These are phyloP conservation scores for Colletotrichum coccodes DNA, from an alignment of 2,329 filamentous ascomycete genomes.

Conservation along the genomic window DNA sequence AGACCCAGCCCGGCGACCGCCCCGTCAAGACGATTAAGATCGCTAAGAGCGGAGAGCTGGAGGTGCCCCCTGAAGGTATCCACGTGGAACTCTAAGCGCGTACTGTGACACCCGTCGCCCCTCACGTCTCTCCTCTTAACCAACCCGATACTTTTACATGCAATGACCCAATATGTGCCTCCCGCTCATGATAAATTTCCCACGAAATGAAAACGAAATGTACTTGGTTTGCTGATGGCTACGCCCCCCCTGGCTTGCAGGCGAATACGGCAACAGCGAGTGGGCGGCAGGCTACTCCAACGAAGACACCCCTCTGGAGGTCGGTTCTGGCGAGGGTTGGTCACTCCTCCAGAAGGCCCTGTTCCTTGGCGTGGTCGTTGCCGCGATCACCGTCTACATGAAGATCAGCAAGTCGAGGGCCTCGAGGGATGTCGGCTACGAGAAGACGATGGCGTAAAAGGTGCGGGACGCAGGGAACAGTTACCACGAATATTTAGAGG, in stretches of 20 bases:
- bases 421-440: slow-evolving; percentile 46
- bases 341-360: slow-evolving; percentile 60
- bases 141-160: slow-evolving; percentile 8
- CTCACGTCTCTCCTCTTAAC: slow-evolving; percentile 7
- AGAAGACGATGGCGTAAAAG: slow-evolving; percentile 55
- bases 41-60: slow-evolving; percentile 83
- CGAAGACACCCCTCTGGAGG: slow-evolving; percentile 42
- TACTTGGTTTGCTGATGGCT: slow-evolving; percentile 48
- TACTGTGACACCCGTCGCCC: slow-evolving; percentile 31
- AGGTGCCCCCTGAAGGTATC: slow-evolving; percentile 91
- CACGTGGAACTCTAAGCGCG: slow-evolving; percentile 83
- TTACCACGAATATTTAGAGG: neutral
- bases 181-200: slow-evolving; percentile 12
- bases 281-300: slow-evolving; percentile 49
- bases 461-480: neutral
- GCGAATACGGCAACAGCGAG: slow-evolving; percentile 47
- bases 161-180: slow-evolving; percentile 3
- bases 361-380: slow-evolving; percentile 59
- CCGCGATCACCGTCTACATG: slow-evolving; percentile 56
- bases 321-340: slow-evolving; percentile 48
- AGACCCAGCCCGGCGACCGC: slow-evolving; percentile 75
- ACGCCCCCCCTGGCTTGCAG: slow-evolving; percentile 41
- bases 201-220: slow-evolving; percentile 13
- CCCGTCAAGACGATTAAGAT: slow-evolving; percentile 79
- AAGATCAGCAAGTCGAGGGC: slow-evolving; percentile 47